These are phyloP conservation scores for Candida awuae DNA, from an alignment of 805 yeast species.

Conservation along the genomic window DNA sequence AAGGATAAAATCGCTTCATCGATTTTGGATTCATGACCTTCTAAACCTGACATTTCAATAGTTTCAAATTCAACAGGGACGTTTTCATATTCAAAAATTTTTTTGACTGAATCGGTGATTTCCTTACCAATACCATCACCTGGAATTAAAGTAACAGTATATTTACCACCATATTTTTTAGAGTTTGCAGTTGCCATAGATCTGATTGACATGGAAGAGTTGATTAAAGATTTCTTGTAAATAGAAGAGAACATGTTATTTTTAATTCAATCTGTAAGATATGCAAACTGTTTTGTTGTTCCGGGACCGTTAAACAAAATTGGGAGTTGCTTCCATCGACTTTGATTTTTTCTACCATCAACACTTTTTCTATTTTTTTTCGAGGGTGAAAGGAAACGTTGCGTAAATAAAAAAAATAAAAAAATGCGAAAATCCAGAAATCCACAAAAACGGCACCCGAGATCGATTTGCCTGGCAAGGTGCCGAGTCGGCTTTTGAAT, in stretches of 20 bases:
- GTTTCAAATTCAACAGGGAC: slow-evolving; percentile 94
- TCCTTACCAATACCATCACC: slow-evolving; percentile 98
- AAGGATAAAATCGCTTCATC: slow-evolving; percentile 82
- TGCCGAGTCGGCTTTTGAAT: too few relatives aligned
- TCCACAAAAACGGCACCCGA: too few relatives aligned
- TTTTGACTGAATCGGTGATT: slow-evolving; percentile 86
- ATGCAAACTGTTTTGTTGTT: too few relatives aligned
- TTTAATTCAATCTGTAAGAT: too few relatives aligned
- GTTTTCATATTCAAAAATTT: slow-evolving; percentile 77
- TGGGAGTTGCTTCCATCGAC: too few relatives aligned
- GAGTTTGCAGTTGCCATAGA: slow-evolving; percentile 43
- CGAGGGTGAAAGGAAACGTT: too few relatives aligned
- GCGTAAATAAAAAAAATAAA: too few relatives aligned
- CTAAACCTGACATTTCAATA: slow-evolving; percentile 57
- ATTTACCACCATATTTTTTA: slow-evolving; percentile 90
- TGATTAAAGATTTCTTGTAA: slow-evolving; percentile 15
- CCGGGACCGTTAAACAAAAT: neutral
- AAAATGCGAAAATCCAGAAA: too few relatives aligned
- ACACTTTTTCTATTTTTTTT: too few relatives aligned
- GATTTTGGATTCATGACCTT: slow-evolving; percentile 43
- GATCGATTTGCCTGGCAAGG: too few relatives aligned
- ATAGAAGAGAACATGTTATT: slow-evolving; percentile 21
- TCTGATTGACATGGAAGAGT: slow-evolving; percentile 17
- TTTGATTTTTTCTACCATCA: too few relatives aligned
- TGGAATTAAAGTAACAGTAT: slow-evolving; percentile 89